phyloP scores from a whole-genome alignment of 164 flowering plant genomes.

The Taxillus chinensis region DNA sequence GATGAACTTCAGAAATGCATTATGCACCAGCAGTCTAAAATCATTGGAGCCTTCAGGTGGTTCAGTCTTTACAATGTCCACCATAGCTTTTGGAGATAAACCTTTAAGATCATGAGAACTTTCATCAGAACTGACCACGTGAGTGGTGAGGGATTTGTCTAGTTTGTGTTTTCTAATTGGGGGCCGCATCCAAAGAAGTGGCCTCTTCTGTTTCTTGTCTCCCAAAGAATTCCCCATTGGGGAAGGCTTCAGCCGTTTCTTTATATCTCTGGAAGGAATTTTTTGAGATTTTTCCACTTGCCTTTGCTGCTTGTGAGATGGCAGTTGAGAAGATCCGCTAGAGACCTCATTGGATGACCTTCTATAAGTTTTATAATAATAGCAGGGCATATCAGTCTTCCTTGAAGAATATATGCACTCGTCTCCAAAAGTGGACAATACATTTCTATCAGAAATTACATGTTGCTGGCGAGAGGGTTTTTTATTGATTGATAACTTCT shows the following conservation, averaged over 20 bases:
- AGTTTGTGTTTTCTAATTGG: constrained; percentile 13
- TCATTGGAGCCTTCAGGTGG: constrained; percentile 53
- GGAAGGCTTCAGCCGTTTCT: constrained; percentile 27
- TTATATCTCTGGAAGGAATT: constrained; percentile 15
- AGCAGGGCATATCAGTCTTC: constrained; percentile 7
- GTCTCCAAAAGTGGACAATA: constrained; percentile 13
- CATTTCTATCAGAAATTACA: constrained; percentile 5
- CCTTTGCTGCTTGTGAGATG: constrained; percentile 7
- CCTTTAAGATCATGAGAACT: constrained; percentile 10
- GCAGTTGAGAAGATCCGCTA: constrained; percentile 1
- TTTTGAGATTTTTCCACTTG: constrained; percentile 3
- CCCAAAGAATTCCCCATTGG: too few relatives aligned
- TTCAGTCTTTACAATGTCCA: constrained; percentile 19
- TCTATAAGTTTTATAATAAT: constrained; percentile 7
- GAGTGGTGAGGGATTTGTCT: constrained; percentile 12
- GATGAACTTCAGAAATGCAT: constrained; percentile 44
- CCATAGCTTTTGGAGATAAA: constrained; percentile 13
- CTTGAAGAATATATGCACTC: constrained; percentile 10
- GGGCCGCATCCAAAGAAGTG: constrained; percentile 9
- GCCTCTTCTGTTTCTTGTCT: constrained; percentile 28
- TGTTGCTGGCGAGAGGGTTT: constrained; percentile 7
- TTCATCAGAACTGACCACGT: constrained; percentile 12
- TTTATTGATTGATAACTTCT: constrained; percentile 6
- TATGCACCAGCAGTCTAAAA: constrained; percentile 45
- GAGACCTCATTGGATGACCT: constrained; percentile 7